Conservation (phyloP, 2,329 filamentous ascomycete genomes). For the Microdochium paspali region DNA sequence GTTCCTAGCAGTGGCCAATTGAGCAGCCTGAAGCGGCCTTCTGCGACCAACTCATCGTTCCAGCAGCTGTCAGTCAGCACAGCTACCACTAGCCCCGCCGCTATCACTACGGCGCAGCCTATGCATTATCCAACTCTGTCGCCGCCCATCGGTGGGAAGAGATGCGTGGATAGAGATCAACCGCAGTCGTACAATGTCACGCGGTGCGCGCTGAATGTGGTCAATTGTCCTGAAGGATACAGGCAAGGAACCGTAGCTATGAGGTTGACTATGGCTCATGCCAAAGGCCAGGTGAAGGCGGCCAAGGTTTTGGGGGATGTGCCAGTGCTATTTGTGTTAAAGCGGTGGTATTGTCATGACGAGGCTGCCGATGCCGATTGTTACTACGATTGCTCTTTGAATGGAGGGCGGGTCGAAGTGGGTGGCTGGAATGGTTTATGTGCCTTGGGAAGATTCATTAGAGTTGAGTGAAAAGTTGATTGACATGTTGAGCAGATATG, state of each 20-base stretch:
- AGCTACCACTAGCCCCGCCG: not conserved
- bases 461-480: too few species aligned
- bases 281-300: not conserved
- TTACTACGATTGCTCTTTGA: not conserved
- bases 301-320: not conserved
- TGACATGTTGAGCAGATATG: too few species aligned
- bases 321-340: not conserved
- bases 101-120: not conserved
- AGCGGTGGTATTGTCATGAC: not conserved
- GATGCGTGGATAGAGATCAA: not conserved
- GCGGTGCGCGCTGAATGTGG: slow-evolving; percentile 15
- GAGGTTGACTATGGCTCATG: not conserved
- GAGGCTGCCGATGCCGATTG: not conserved
- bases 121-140: not conserved
- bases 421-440: not conserved
- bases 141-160: not conserved
- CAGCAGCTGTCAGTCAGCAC: not conserved
- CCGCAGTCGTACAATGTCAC: slow-evolving; percentile 9
- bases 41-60: not conserved
- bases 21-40: not conserved
- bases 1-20: not conserved
- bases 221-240: slow-evolving; percentile 16
- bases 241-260: not conserved
- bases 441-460: too few species aligned
- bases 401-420: not conserved